Base-by-base conservation (phyloP, 2,329 filamentous ascomycete genomes). In the Colletotrichum orchidophilum region DNA sequence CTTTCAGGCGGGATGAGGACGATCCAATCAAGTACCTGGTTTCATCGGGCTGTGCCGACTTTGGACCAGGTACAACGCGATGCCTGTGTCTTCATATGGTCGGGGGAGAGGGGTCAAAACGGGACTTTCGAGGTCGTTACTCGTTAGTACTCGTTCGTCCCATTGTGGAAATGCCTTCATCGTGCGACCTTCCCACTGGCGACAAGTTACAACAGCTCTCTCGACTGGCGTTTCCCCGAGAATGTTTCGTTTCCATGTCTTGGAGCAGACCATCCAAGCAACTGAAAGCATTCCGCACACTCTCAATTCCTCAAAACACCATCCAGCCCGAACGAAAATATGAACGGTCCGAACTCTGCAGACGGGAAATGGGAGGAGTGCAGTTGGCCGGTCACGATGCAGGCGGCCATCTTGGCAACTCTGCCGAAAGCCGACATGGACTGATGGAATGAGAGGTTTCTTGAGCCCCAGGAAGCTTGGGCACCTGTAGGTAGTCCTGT, bases 351-450 rank as follows among this genome's bases (percentile, higher is more conserved):
- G 18, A 39, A 18, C 18, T 29, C 33, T 66, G 35, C 27, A 39
- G 54, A 58, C 58, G 64, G 58, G 53, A 63, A 26, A 42, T 63
- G 64, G 57, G 53, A 46, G 52, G 24, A n/a, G 21, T 42, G 53
- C 39, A 26, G 53, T 52, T 66, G 68, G 58, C 52, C 50, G 57
- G 39, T 27, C 26, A 60, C 68, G 58, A 68, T 68, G 63, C 67
- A 70, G 52, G 55, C 26, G 50, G 59, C 33, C 49, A 55, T 24
- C 66, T 70, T 70, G 70, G 70, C 70, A 61, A 35, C 24, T 62
- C 61, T 72, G 70, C 70, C 70, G 70, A 72, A 50, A 70, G 58
- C 70, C 70, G 70, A 70, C 55, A 24, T 60, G 35, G 54, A 70
- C 46, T 49, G 55, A 55, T 46, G 55, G 33, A 70, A 29, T 52